Evolutionary conservation across 352 stramenopile genomes (phyloP), one percentile per base, ranked within the genome.

Genomic region (Peronosclerospora sorghi): DNA sequence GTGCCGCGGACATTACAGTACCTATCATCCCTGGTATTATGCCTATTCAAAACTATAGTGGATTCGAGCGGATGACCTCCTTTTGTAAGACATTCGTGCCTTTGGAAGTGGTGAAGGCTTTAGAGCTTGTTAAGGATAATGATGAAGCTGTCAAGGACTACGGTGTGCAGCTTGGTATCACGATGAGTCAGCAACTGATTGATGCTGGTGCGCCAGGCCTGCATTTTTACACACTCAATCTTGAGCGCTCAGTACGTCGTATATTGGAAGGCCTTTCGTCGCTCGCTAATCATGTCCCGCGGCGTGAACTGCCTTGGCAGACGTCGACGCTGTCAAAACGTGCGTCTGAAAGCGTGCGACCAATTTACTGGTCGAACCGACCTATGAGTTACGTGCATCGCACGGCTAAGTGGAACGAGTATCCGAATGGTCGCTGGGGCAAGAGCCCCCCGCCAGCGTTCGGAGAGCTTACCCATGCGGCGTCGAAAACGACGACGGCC

Each of bases 291-390:
- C 71, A 69, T 38, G 59, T 73, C 6, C 61, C 73, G 12, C 65
- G 70, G 14, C 79, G 86, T 30, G 68, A 87, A 49, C 73, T 97
- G 19, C 93, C 88, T 15, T 98, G 94, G 93, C 68, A 91, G 32
- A 75, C 91, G 27, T 96, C 86, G 34, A 80, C 85, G 12, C 66
- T 97, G 36, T 78, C 73, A 9, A 95, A 94, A 48, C 75, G 95
- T 41, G 68, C 81, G 13, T 68, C 82, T 36, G 95, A 91, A 47
- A 85, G 59, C 32, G 82, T 98, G 37, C 88, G 96, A 36, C 96
- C 96, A 12, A 99, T 99, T 51, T 98, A 98, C 59, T 99, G 96
- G 96, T 96, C 95, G 8, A 98, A 99, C 67, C 85, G 96, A 23
- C 95, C 95, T 9, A 96, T 96, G 68, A 97, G 83, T 51, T 99